These are phyloP conservation scores for Pythium coloratum DNA, from an alignment of 352 stramenopile genomes.

Conservation along the genomic window DNA sequence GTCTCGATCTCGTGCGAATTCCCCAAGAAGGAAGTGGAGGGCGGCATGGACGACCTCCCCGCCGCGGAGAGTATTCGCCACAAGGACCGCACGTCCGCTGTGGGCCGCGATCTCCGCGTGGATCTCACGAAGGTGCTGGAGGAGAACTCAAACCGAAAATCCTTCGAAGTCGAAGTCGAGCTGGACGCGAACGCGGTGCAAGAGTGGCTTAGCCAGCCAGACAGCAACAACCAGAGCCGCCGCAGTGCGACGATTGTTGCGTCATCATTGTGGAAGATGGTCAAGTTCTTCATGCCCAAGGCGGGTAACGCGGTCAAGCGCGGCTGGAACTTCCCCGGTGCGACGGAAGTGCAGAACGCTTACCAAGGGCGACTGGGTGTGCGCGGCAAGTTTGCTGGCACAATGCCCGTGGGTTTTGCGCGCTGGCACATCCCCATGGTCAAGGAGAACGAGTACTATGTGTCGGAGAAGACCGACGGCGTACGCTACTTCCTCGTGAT, in stretches of 20 bases:
- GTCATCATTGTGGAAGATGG: slow-evolving; percentile 75
- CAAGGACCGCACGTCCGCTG: slow-evolving; percentile 76
- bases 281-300: slow-evolving; percentile 85
- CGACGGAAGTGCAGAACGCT: slow-evolving; percentile 76
- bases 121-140: slow-evolving; percentile 83
- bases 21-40: slow-evolving; percentile 52
- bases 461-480: slow-evolving; percentile 91
- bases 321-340: slow-evolving; percentile 70
- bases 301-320: slow-evolving; percentile 79
- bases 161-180: slow-evolving; percentile 83
- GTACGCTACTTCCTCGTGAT: slow-evolving; percentile 91
- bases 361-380: slow-evolving; percentile 72
- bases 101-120: slow-evolving; percentile 76
- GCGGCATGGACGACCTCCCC: slow-evolving; percentile 58
- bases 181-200: slow-evolving; percentile 63
- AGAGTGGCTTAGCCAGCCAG: slow-evolving; percentile 73
- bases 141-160: slow-evolving; percentile 66
- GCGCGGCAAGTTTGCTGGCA: slow-evolving; percentile 85
- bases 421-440: slow-evolving; percentile 87
- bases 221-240: slow-evolving; percentile 73
- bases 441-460: slow-evolving; percentile 82
- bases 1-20: slow-evolving; percentile 86
- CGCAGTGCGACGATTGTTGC: slow-evolving; percentile 68
- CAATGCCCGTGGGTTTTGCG: slow-evolving; percentile 92
- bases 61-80: slow-evolving; percentile 71